phyloP scores from a whole-genome alignment of 1,139 yeast species.

The Geotrichum reessii region DNA sequence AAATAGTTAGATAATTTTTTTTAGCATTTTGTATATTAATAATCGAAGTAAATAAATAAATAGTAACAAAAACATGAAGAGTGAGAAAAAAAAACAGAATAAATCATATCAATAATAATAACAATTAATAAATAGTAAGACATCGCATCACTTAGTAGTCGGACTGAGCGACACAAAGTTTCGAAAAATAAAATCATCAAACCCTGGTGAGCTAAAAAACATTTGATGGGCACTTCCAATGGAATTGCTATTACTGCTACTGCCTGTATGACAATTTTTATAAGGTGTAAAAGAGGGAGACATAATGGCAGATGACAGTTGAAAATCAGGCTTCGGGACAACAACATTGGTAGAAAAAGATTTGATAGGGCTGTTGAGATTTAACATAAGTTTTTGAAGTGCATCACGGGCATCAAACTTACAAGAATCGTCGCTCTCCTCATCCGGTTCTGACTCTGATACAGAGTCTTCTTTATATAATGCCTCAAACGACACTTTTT shows the following conservation, averaged over 20 bases:
- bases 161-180: background rate
- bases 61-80: background rate
- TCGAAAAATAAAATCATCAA: conserved; percentile 15
- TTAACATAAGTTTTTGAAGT: background rate
- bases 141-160: background rate
- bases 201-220: conserved; percentile 3
- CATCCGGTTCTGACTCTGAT: background rate
- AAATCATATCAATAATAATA: background rate
- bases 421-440: background rate
- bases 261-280: background rate
- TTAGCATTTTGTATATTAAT: background rate
- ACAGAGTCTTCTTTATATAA: background rate
- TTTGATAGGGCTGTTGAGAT: background rate
- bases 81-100: no score
- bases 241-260: background rate
- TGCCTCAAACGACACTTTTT: background rate
- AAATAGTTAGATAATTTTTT: no score
- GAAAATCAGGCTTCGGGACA: background rate
- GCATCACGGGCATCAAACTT: background rate
- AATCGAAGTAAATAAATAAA: background rate
- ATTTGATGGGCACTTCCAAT: background rate
- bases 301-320: background rate
- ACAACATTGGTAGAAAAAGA: background rate
- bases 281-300: background rate
- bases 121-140: background rate